Base-by-base conservation (phyloP, 805 yeast genomes). In the Metschnikowia gelsemii region DNA sequence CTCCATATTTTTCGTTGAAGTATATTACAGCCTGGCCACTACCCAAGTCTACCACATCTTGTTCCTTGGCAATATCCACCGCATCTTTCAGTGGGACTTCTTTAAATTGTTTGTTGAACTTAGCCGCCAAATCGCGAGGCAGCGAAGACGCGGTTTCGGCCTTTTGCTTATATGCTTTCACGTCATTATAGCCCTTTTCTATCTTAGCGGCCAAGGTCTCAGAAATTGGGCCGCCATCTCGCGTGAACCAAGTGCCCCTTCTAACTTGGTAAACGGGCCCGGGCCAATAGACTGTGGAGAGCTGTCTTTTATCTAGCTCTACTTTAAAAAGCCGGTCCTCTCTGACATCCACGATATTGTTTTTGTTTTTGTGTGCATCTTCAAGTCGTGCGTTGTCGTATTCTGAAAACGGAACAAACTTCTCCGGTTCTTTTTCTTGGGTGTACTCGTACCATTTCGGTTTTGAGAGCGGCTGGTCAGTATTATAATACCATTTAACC, bases 211-310 rank as follows among this genome's bases (percentile, higher is more conserved):
- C 69, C 4, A 81, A 43, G 1, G 64, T 61, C 1, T 67, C 66
- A 8, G 70, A 55, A 20, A 87, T 62, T 0, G 95, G 95, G 4
- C 55, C 54, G 1, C 79, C 78, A 37, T 76, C 76, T 8, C 74
- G 57, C 26, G 70, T 64, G 58, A 87, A 88, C 98, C 98, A 91
- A 1, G 80, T 59, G 1, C 96, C 96, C 40, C 97, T 66, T 33
- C 96, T 70, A 1, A 91, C 84, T 45, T 86, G 89, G 57, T 81
- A 91, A 0, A 69, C 64, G 0, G 96, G 93, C 1, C 97, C 97
- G 6, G 79, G 80, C 97, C 97, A 91, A 58, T 81, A 91, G 0
- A 82, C 75, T 0, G 98, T 95, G 3, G 63, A 50, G 53, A 90
- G 59, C 35, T 71, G 72, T 61, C 80, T 72, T 5, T 64, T 61